Base-by-base conservation (phyloP, 1,139 yeast genomes). In the Suhomyces panamericanus region DNA sequence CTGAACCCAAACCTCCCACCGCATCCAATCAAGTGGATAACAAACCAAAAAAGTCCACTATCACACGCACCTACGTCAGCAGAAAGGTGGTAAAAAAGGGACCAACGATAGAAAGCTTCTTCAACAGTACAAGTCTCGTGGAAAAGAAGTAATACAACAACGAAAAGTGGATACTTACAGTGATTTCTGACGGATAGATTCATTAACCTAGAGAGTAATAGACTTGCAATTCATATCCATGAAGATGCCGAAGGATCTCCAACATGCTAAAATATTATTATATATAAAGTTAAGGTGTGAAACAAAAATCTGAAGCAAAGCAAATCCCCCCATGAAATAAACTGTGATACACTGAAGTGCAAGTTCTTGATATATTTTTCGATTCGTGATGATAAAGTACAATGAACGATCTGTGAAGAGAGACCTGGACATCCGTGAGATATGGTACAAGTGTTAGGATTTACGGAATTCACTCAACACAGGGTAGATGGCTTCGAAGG, bases 401-500 rank as follows among this genome's bases (percentile, higher is more conserved):
- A 44, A 35, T 41, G 45, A 38, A 31, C 7, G 33, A 39, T 30
- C 33, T 31, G 26, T 42, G 39, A 17, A 29, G 36, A 32, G 14
- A 27, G 29, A n/a, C 24, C 16, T 27, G 24, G 27, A 14, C 15
- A 10, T 35, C 38, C 38, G 39, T 33, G 35, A 30, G 33, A 38
- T 42, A 43, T 46, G 39, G 40, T 42, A 46, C 46, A 43, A 26
- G 28, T 35, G 34, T 29, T 63, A 84, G 49, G 84, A 82, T 71
- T 93, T 93, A 66, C 98, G 84, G 76, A 93, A 93, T 78, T 93
- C 99, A 73, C 95, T 89, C 78, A 93, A 78, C 69, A 93, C 99
- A 42, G 99, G 99, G 69, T 93, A 93, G 49, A 93, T 93, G 53
- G 97, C 95, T 67, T 93, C 99, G 66, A 93, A 93, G 6, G 99